These are phyloP conservation scores for Paecilomyces fulvus DNA, from an alignment of 2,329 filamentous ascomycete genomes.

Conservation along the genomic window DNA sequence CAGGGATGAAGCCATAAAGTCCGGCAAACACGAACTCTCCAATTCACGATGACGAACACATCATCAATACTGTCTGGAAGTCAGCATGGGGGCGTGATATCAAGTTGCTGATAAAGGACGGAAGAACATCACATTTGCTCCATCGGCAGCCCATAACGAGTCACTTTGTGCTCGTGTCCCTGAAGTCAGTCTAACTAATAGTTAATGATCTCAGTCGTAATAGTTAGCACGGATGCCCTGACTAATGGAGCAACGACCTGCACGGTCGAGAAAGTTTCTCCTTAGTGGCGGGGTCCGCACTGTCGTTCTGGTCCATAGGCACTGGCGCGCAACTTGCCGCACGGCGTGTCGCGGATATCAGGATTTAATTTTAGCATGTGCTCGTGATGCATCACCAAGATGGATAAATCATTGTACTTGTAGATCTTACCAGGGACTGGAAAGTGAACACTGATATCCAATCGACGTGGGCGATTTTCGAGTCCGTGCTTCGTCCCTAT, in stretches of 20 bases:
- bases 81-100: not conserved
- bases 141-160: too few species aligned
- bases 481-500: not conserved
- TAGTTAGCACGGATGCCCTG: not conserved
- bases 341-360: not conserved
- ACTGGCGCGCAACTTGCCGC: not conserved
- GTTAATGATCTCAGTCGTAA: not conserved
- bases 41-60: not conserved
- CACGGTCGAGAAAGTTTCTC: not conserved
- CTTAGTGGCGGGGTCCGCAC: not conserved
- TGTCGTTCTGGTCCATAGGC: not conserved
- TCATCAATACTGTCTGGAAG: not conserved
- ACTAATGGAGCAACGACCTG: not conserved
- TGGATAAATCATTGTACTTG: not conserved
- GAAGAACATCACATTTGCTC: too few species aligned
- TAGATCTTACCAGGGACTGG: not conserved
- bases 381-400: not conserved
- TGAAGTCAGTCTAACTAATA: not conserved
- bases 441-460: not conserved
- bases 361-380: not conserved
- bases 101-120: not conserved
- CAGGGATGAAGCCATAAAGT: not conserved
- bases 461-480: not conserved
- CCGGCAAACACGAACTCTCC: not conserved
- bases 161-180: not conserved